Conservation (phyloP, 2,329 filamentous ascomycete species). For the Colletotrichum lupini region DNA sequence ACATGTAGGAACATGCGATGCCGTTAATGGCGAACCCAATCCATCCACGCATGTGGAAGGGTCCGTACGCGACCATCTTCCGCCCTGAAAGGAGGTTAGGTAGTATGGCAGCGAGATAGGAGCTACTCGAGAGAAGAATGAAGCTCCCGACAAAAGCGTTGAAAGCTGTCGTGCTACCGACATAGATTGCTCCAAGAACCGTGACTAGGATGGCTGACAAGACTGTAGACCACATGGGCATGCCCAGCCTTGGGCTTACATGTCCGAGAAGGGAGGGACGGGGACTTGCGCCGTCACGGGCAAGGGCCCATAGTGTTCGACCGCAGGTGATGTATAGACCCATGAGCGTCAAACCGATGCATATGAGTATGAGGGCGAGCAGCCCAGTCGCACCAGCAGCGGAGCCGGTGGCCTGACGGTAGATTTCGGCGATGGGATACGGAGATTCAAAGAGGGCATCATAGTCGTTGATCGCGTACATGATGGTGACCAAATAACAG, state of each 20-base stretch:
- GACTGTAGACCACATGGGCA: conserved; percentile 59
- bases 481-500: conserved; percentile 61
- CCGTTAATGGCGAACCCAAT: conserved; percentile 63
- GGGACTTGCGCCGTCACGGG: conserved; percentile 52
- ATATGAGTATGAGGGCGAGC: conserved; percentile 53
- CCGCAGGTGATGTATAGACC: conserved; percentile 52
- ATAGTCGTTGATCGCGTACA: conserved; percentile 69
- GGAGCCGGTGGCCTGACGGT: conserved; percentile 67
- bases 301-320: conserved; percentile 53
- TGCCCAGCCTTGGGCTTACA: conserved; percentile 44
- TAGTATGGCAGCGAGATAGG: conserved; percentile 73
- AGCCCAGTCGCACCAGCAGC: conserved; percentile 62
- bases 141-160: conserved; percentile 70
- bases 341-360: conserved; percentile 48
- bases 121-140: conserved; percentile 54
- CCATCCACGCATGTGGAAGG: conserved; percentile 64
- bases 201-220: conserved; percentile 58
- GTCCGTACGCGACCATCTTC: conserved; percentile 58
- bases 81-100: conserved; percentile 61
- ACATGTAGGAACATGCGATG: conserved; percentile 66
- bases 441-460: conserved; percentile 60
- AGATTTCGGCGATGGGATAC: conserved; percentile 76
- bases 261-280: conserved; percentile 43
- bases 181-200: conserved; percentile 71
- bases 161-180: conserved; percentile 75